These are phyloP conservation scores for Echinochloa phyllopogon DNA, from an alignment of 176 grass and related monocot species.

Conservation along the genomic window DNA sequence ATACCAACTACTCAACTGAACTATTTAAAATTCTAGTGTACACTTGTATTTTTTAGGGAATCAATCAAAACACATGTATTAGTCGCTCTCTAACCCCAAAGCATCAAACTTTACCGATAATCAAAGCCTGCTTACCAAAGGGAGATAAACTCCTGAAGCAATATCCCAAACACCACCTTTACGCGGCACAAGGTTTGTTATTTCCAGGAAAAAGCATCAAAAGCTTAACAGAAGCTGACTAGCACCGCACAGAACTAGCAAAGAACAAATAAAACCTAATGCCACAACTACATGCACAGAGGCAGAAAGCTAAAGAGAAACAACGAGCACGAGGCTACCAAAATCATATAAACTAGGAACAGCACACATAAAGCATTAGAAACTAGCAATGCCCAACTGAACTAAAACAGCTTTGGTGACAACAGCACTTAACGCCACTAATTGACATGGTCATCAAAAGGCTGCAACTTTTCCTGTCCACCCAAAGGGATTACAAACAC, in stretches of 20 bases:
- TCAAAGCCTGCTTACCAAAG: slow-evolving; percentile 28
- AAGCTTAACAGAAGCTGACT: slow-evolving; percentile 19
- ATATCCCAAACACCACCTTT: slow-evolving; percentile 32
- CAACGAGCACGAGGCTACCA: neutral
- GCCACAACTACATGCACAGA: slow-evolving; percentile 34
- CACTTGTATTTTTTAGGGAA: neutral
- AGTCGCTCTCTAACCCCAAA: slow-evolving; percentile 5
- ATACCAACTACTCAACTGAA: slow-evolving; percentile 23
- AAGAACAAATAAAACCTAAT: slow-evolving; percentile 29
- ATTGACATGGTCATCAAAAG: slow-evolving; percentile 27
- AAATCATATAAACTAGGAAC: slow-evolving; percentile 19
- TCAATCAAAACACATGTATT: slow-evolving; percentile 6
- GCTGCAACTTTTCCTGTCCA: slow-evolving; percentile 11
- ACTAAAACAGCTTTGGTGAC: slow-evolving; percentile 6
- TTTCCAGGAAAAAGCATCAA: slow-evolving; percentile 11
- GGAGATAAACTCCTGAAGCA: slow-evolving; percentile 35
- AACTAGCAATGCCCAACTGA: slow-evolving; percentile 4
- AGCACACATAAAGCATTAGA: neutral
- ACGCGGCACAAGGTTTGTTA: neutral
- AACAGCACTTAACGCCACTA: slow-evolving; percentile 12
- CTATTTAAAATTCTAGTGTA: slow-evolving; percentile 6
- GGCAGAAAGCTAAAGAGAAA: slow-evolving; percentile 35
- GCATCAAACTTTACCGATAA: slow-evolving; percentile 21
- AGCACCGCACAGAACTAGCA: slow-evolving; percentile 8
- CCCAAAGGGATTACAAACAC: neutral